Base-by-base conservation (phyloP, 176 grass and related monocot species). In the Triticum monococcum region DNA sequence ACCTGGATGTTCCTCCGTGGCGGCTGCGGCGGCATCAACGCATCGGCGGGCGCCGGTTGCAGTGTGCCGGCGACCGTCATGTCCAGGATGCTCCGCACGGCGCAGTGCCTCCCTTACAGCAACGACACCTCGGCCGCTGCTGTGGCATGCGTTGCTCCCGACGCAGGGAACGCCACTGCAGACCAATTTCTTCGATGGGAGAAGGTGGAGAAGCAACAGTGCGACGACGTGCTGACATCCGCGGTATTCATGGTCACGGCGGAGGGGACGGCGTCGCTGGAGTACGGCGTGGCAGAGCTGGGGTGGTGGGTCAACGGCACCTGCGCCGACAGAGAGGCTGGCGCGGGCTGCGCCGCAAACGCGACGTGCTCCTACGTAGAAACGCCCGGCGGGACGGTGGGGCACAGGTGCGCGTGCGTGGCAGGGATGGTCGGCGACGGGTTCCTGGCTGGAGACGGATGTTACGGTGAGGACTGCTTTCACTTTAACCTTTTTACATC, bases 241-340 rank as follows among this genome's bases (percentile, higher is more conserved):
- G 13, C 65, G 0, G 3, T 89, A 78, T 88, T 91, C 66, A 13
- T 11, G 0, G 0, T 1, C 5, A 17, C 52, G 9, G 1, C 2
- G 17, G 16, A 16, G 46, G 64, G 18, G 3, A 1, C 64, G 73
- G 1, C 38, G 7, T 24, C 84, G n/a, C 25, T 93, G 35, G 46
- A 88, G 35, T 31, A 90, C 77, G 59, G 69, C 12, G 20, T 48
- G 7, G 89, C 60, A 5, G 89, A 97, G 87, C 10, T 93, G 0
- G 85, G 46, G 0, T 97, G 95, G 95, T 97, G 95, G 95, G 13
- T 97, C 79, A 5, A 83, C 25, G 90, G 92, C 37, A 16, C 7
- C 0, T 94, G 95, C 74, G 1, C 22, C 16, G 4, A 0, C 22
- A 16, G 0, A n/a, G n/a, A n/a, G n/a, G n/a, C n/a, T 6, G 5